A percentile compares a stretch with the other conserved stretches of the same genome.
These are phyloP conservation scores for Achaetomium macrosporum DNA, from an alignment of 2,329 filamentous ascomycete genomes.

Conservation along the genomic window DNA sequence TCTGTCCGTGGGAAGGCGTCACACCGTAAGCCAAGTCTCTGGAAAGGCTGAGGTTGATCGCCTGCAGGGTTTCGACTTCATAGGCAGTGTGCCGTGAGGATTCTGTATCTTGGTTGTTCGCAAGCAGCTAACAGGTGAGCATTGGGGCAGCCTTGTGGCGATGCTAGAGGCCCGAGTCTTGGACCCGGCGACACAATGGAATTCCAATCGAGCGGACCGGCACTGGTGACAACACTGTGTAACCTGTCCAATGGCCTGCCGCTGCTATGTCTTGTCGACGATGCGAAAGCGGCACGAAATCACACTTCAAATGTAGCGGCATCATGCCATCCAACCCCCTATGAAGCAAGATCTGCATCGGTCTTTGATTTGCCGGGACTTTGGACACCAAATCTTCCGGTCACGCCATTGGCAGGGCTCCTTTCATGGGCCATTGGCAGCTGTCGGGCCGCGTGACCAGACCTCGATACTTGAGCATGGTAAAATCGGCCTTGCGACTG, in stretches of 20 bases:
- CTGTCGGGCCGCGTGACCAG: background rate
- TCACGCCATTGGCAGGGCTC: constrained; percentile 8
- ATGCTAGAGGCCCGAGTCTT: too few species aligned
- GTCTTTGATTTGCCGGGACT: constrained; percentile 1
- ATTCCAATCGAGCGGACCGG: too few species aligned
- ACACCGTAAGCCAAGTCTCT: too few species aligned
- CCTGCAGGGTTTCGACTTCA: too few species aligned
- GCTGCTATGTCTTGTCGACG: background rate
- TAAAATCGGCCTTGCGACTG: background rate
- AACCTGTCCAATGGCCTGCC: constrained; percentile 8
- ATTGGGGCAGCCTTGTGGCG: too few species aligned
- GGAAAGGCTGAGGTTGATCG: too few species aligned
- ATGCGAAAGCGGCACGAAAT: constrained; percentile 13
- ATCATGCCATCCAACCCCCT: constrained; percentile 12
- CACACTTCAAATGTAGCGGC: constrained; percentile 12
- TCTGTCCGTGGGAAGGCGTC: too few species aligned
- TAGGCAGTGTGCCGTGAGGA: too few species aligned
- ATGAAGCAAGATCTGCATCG: constrained; percentile 10
- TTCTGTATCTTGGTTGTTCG: too few species aligned
- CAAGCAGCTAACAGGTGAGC: too few species aligned
- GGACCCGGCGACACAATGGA: too few species aligned
- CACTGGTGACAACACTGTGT: background rate
- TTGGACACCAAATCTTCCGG: background rate
- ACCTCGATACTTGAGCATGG: background rate
- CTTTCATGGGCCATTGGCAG: background rate